Conservation (phyloP, 2,329 filamentous ascomycete species). For the Hymenoscyphus fructigenus region DNA sequence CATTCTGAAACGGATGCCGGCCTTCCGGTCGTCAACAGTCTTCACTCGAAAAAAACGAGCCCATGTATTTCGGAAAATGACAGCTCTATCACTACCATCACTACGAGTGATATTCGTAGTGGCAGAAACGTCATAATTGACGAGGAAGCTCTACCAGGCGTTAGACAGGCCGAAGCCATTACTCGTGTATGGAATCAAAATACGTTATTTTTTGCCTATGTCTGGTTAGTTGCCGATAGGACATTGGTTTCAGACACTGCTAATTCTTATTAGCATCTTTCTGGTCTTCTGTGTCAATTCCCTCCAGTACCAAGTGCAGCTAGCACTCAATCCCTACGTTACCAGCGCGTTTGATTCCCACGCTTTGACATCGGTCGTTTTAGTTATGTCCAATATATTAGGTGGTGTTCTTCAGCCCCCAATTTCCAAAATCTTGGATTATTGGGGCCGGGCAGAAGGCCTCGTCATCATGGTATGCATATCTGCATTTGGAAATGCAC, state of each 20-base stretch:
- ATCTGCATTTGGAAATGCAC: background rate
- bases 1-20: background rate
- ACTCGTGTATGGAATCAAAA: conserved; percentile 51
- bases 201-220: conserved; percentile 46
- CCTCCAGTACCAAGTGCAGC: background rate
- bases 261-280: conserved; percentile 24
- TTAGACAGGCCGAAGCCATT: conserved; percentile 52
- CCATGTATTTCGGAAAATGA: background rate
- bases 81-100: background rate
- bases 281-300: conserved; percentile 2
- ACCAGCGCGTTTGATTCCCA: conserved; percentile 2
- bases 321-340: conserved; percentile 5
- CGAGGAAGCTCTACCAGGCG: conserved; percentile 37
- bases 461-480: background rate
- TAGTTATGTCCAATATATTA: background rate
- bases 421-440: conserved; percentile 3
- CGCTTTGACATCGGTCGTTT: background rate
- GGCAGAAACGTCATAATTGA: background rate
- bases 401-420: background rate
- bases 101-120: background rate
- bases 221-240: conserved; percentile 19
- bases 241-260: background rate
- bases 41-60: background rate
- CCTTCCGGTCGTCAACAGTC: background rate
- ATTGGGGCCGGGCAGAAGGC: conserved; percentile 16